A percentile compares a stretch with the other conserved stretches of the same genome.
phyloP scores from a whole-genome alignment of 495 filamentous ascomycete genomes.

The Neurospora tetraspora region DNA sequence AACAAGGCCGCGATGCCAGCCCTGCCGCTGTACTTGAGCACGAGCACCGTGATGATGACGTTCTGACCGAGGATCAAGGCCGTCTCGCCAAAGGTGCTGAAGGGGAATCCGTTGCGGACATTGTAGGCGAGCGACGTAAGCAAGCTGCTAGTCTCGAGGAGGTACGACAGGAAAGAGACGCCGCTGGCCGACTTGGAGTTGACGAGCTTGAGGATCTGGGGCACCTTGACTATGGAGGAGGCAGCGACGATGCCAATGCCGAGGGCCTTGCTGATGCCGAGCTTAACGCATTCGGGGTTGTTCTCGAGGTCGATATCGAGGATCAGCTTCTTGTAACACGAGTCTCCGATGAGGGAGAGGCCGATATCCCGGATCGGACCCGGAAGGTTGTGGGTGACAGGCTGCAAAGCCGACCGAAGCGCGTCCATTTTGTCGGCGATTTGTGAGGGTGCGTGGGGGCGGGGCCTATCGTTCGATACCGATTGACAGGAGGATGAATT shows the following conservation, averaged over 20 bases:
- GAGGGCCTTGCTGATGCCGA: conserved; percentile 82
- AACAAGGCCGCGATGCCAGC: conserved; percentile 54
- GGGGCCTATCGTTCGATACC: background rate
- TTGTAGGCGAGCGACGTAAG: conserved; percentile 86
- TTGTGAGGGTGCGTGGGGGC: background rate
- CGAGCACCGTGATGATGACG: conserved; percentile 72
- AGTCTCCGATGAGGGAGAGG: conserved; percentile 65
- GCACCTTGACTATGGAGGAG: conserved; percentile 85
- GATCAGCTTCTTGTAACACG: conserved; percentile 75
- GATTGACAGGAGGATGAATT: background rate
- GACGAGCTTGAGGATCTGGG: conserved; percentile 87
- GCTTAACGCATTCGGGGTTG: conserved; percentile 61
- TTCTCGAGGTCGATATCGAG: conserved; percentile 67
- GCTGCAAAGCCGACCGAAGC: conserved; percentile 58
- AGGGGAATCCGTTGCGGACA: conserved; percentile 78
- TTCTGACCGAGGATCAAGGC: conserved; percentile 87
- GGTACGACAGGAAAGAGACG: conserved; percentile 79
- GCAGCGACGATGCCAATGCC: conserved; percentile 87
- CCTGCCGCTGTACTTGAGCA: conserved; percentile 67
- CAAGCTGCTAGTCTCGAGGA: conserved; percentile 78
- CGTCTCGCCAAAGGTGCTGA: conserved; percentile 93
- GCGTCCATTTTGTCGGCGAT: conserved; percentile 34
- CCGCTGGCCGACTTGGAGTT: conserved; percentile 67
- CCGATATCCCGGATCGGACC: conserved; percentile 64
- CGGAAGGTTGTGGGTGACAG: conserved; percentile 71